Evolutionary conservation across 169 alveolate species (phyloP), one percentile per base, ranked within the genome.

Genomic region (Theileria sp.): DNA sequence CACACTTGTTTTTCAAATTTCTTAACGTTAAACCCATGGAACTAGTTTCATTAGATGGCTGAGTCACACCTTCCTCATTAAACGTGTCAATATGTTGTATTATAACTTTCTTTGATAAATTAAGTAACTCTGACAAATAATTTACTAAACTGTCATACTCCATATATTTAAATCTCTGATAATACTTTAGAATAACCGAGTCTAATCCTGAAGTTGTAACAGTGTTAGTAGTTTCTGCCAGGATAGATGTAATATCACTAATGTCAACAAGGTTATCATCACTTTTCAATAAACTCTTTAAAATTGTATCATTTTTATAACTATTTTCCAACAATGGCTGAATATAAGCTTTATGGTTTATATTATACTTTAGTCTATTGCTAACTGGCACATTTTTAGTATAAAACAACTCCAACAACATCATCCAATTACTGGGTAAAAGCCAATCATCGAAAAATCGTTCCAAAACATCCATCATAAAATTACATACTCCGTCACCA

Each of bases 381-480:
- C 80, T 76, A n/a, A 75, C 50, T 7, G 82, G 44, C 51, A 64
- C 72, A 21, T 64, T 64, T 21, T 83, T 83, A 77, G 77, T 83
- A 69, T 61, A 75, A 28, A 83, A 83, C 21, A 83, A 54, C 82
- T 83, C 89, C 6, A 51, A 23, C 25, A 82, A 75, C 34, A 74
- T 1, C 34, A 44, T 28, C 72, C 49, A 30, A 13, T 62, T 74
- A 28, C 61, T 68, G 10, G 54, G 77, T 1, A 79, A 70, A 17
- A 83, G 76, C 89, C 89, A 83, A 12, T 70, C 28, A 21, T 83
- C 89, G 69, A 83, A 76, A 30, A 83, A 83, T 26, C 81, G 34
- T 26, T 83, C 89, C 79, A 83, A 1, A n/a, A 77, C 60, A 7
- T 61, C 67, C 36, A 60, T 74, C 44, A 81, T 76, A 19, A 77